These are phyloP conservation scores for Gilbertella persicaria DNA, from an alignment of 371 early-diverging fungal species.

Conservation along the genomic window DNA sequence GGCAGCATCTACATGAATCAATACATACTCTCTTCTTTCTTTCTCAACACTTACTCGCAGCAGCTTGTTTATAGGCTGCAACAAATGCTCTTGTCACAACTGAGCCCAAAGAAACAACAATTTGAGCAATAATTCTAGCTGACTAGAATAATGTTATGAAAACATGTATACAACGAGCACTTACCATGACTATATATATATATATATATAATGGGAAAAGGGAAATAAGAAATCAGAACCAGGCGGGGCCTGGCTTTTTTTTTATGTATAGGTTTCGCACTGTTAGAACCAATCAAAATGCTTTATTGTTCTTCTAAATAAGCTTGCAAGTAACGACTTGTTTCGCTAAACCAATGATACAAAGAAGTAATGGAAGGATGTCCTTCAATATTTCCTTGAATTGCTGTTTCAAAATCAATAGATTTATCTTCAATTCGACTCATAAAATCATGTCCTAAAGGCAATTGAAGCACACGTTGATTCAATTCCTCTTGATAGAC, in stretches of 20 bases:
- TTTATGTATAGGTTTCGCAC: too few relatives aligned
- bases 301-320: not conserved
- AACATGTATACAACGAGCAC: too few relatives aligned
- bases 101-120: conserved; percentile 81
- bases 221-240: conserved; percentile 3
- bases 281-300: too few relatives aligned
- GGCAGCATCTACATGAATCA: conserved; percentile 49
- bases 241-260: conserved; percentile 7
- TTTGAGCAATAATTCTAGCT: conserved; percentile 79
- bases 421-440: conserved; percentile 17
- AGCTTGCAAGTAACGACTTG: not conserved
- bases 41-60: conserved; percentile 86
- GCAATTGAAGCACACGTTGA: conserved; percentile 31
- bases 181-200: too few relatives aligned
- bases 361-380: conserved; percentile 34
- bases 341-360: conserved; percentile 23
- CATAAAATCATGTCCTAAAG: conserved; percentile 32
- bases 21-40: too few relatives aligned
- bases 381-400: conserved; percentile 20
- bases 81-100: conserved; percentile 92
- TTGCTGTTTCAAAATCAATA: conserved; percentile 28
- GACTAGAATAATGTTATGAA: conserved; percentile 40
- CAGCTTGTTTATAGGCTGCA: conserved; percentile 92
- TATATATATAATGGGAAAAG: too few relatives aligned
- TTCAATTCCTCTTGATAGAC: conserved; percentile 19